These are phyloP conservation scores for Besnoitia besnoiti DNA, from an alignment of 169 alveolate species.

Conservation along the genomic window DNA sequence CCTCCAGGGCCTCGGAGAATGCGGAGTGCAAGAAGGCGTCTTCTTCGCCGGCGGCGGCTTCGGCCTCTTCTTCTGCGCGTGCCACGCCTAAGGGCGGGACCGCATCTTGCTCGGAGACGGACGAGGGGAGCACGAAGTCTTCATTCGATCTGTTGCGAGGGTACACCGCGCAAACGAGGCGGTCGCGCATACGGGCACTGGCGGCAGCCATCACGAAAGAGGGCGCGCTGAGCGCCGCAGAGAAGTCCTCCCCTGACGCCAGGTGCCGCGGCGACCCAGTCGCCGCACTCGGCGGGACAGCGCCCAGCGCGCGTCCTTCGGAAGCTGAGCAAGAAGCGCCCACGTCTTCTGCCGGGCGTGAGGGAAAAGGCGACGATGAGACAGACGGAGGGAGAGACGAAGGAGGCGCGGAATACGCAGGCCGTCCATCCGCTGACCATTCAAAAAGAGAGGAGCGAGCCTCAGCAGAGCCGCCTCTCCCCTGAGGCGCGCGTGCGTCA, in stretches of 20 bases:
- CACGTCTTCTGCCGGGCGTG: background rate
- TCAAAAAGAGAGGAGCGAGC: background rate
- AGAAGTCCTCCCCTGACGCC: background rate
- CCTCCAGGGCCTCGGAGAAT: background rate
- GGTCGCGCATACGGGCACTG: slow-evolving; percentile 16
- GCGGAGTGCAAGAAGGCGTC: background rate
- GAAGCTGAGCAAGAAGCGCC: background rate
- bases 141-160: background rate
- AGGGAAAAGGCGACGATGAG: background rate
- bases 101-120: too few relatives aligned
- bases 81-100: too few relatives aligned
- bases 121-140: background rate
- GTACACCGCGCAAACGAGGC: background rate
- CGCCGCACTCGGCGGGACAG: background rate
- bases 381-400: background rate
- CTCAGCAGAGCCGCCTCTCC: background rate
- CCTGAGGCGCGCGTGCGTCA: background rate
- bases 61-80: too few relatives aligned
- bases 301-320: background rate
- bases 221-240: background rate
- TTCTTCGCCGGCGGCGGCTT: too few relatives aligned
- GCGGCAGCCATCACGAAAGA: background rate
- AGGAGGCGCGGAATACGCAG: background rate
- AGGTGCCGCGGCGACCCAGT: background rate
- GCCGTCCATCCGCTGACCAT: too few relatives aligned